A percentile compares a stretch with the other conserved stretches of the same genome.
phyloP scores from a whole-genome alignment of 1,284 basidiomycete species.

The Gymnopus androsaceus region DNA sequence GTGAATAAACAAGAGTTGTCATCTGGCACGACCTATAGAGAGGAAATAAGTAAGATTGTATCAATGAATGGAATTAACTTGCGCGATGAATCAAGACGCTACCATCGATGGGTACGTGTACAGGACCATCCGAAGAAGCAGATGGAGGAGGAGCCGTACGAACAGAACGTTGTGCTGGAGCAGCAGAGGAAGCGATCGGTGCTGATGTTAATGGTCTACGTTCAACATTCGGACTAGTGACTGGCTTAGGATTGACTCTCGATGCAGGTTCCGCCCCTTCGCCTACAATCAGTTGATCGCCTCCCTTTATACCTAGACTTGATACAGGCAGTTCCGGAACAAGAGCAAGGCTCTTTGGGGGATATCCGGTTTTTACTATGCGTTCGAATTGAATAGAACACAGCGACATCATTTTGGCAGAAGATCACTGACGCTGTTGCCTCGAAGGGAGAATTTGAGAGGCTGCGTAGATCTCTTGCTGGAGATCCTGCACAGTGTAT shows the following conservation, averaged over 20 bases:
- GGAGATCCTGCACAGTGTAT: constrained; percentile 71
- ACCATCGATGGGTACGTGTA: constrained; percentile 59
- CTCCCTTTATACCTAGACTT: constrained; percentile 72
- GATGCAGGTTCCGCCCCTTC: constrained; percentile 37
- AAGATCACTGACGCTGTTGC: constrained; percentile 66
- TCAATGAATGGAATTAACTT: constrained; percentile 22
- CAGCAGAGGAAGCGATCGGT: constrained; percentile 16
- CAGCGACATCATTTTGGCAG: neutral
- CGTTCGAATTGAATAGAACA: constrained; percentile 13
- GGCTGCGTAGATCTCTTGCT: constrained; percentile 64
- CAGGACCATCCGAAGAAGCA: constrained; percentile 45
- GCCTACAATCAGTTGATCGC: constrained; percentile 84
- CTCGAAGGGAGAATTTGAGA: constrained; percentile 75
- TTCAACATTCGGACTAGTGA: constrained; percentile 4
- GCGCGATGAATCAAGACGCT: constrained; percentile 74
- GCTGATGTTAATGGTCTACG: constrained; percentile 18
- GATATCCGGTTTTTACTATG: constrained; percentile 86
- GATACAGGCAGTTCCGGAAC: constrained; percentile 72
- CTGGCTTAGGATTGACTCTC: constrained; percentile 2
- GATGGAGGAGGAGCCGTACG: constrained; percentile 13
- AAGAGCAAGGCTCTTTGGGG: constrained; percentile 70
- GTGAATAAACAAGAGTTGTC: constrained; percentile 94
- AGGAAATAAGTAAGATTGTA: neutral
- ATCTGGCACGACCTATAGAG: constrained; percentile 76
- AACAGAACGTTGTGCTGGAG: constrained; percentile 8